Base-by-base conservation (phyloP, 164 flowering plant species). In the grape (Vitis vinifera) region DNA sequence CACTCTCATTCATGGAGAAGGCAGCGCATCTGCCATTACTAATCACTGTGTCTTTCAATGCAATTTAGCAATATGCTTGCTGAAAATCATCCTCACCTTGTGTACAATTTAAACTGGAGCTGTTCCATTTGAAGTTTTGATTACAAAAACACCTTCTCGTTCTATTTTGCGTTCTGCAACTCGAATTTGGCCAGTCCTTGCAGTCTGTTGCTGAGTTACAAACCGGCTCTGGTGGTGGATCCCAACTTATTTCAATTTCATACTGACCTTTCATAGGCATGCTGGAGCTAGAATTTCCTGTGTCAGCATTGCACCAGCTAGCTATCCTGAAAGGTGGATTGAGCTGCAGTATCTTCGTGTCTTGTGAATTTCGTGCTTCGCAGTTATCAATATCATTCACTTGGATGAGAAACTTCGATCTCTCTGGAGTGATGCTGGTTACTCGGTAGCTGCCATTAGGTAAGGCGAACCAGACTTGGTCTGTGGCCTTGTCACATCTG, bases 171-270 rank as follows among this genome's bases (percentile, higher is more conserved):
- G 66, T 48, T 15, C n/a, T 75, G 68, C 85, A 82, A 44, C 72
- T 65, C 16, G 85, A 75, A 62, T 77, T 58, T 1, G 79, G 79
- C 83, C 83, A 79, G 44, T 69, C 78, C 55, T 50, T 59, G 73
- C 87, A 84, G 70, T 80, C 84, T 51, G 59, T n/a, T 3, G 65
- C 31, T 11, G 76, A 72, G 57, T 48, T 60, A 68, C 84, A 84
- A 29, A 67, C 53, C 10, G 86, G 86, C 67, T 80, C 82, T 9
- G 19, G 29, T 3, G 84, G 79, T 3, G 80, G 78, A 17, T 77
- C 72, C 86, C 88, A 84, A 47, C 56, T 49, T 8, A 84, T 69
- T 66, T 80, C 84, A 0, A 77, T n/a, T 68, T 68, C 79, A 50
- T 47, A 70, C n/a, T 13, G 58, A 55, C 58, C 66, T 62, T 44